Percentiles rank a stretch among this genome's conserved stretches.
Evolutionary conservation across 345 rosid genomes (phyloP).

Genomic region (Salix purpurea): DNA sequence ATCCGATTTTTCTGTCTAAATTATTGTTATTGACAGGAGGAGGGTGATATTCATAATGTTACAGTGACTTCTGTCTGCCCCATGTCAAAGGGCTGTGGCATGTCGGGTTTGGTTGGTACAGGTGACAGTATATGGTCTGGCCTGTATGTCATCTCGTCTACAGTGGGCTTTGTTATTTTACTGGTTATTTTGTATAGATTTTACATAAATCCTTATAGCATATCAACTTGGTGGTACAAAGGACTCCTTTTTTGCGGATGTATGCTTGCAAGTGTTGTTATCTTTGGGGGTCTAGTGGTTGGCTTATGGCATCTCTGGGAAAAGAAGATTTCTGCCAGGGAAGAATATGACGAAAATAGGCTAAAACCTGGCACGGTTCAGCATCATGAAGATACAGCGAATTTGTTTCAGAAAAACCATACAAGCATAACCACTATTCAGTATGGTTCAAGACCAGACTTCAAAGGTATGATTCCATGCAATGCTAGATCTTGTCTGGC

Average conservation of each 20-base stretch:
- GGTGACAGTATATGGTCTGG: conserved; percentile 77
- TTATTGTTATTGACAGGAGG: conserved; percentile 55
- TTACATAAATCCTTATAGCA: conserved; percentile 52
- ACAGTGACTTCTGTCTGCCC: conserved; percentile 31
- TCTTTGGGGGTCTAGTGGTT: conserved; percentile 68
- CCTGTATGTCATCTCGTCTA: conserved; percentile 48
- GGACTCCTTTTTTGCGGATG: conserved; percentile 62
- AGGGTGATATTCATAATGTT: conserved; percentile 39
- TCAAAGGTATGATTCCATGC: conserved; percentile 44
- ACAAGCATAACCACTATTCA: conserved; percentile 26
- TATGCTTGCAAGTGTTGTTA: conserved; percentile 58
- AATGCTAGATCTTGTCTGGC: not conserved
- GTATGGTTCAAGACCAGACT: conserved; percentile 83
- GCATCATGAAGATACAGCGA: conserved; percentile 2
- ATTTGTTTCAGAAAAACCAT: conserved; percentile 10
- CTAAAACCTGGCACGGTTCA: conserved; percentile 6
- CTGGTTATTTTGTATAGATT: conserved; percentile 42
- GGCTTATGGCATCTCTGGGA: conserved; percentile 74
- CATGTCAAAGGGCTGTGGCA: conserved; percentile 36
- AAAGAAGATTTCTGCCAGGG: conserved; percentile 16
- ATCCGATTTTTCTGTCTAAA: not conserved
- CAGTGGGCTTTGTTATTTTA: conserved; percentile 50
- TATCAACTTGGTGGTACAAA: conserved; percentile 76
- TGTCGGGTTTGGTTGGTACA: conserved; percentile 77
- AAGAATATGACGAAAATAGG: conserved; percentile 16